Percentiles rank a stretch among this genome's conserved stretches.
These are phyloP conservation scores for Sugiyamaella neomexicana DNA, from an alignment of 1,139 yeast species.

Conservation along the genomic window DNA sequence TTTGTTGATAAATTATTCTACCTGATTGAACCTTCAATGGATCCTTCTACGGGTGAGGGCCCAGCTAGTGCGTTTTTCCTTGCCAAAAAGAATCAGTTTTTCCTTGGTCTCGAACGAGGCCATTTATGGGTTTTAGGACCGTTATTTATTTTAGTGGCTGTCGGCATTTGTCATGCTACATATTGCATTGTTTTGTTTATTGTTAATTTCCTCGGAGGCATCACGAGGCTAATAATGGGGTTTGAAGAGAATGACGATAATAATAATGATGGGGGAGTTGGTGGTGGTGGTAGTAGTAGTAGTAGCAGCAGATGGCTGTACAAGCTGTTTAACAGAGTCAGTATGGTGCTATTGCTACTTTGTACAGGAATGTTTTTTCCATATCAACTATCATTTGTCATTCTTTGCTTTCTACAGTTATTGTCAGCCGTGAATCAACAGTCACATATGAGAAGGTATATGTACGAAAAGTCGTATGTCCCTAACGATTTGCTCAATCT, in stretches of 20 bases:
- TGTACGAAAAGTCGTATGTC: not conserved
- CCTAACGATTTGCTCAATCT: slow-evolving; percentile 2
- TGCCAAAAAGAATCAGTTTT: slow-evolving; percentile 44
- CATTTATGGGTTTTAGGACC: slow-evolving; percentile 61
- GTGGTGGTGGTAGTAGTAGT: not conserved
- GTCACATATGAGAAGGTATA: not conserved
- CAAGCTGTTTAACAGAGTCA: not conserved
- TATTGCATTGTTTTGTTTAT: slow-evolving; percentile 33
- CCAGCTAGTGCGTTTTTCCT: slow-evolving; percentile 29
- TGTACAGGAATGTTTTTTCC: slow-evolving; percentile 11
- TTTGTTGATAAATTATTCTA: slow-evolving; percentile 32
- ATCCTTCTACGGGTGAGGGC: slow-evolving; percentile 30
- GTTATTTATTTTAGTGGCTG: slow-evolving; percentile 53
- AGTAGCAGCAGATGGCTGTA: not conserved
- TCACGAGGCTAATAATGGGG: not conserved
- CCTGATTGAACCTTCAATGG: slow-evolving; percentile 40
- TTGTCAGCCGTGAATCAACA: slow-evolving; percentile 11
- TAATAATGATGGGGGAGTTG: slow-evolving; percentile 3
- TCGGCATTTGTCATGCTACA: slow-evolving; percentile 47
- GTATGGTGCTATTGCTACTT: not conserved
- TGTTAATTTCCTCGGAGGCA: slow-evolving; percentile 16
- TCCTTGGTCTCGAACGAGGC: slow-evolving; percentile 64
- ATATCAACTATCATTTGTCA: slow-evolving; percentile 35
- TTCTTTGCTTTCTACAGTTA: slow-evolving; percentile 49
- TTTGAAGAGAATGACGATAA: not conserved